phyloP scores from a whole-genome alignment of 2,329 filamentous ascomycete genomes.

The Fusarium globosum region DNA sequence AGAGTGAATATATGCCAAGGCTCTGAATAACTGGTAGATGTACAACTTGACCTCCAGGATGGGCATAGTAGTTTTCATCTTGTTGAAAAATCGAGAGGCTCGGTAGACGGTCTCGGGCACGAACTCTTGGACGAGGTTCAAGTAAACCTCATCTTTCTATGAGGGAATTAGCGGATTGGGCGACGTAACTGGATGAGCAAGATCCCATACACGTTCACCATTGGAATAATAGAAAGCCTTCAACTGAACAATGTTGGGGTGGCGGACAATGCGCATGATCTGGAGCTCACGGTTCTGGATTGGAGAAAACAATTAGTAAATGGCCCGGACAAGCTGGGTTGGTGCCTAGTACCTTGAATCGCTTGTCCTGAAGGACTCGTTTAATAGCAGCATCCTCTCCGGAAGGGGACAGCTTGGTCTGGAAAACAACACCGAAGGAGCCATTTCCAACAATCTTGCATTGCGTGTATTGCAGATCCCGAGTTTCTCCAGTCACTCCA shows the following conservation, averaged over 20 bases:
- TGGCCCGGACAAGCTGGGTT: not conserved
- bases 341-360: constrained; percentile 83
- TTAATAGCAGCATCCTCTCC: constrained; percentile 99
- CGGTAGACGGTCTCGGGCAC: constrained; percentile 98
- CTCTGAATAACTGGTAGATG: constrained; percentile 99
- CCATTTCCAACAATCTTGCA: constrained; percentile 99
- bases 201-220: constrained; percentile 83
- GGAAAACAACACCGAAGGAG: constrained; percentile 98
- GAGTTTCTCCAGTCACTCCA: constrained; percentile 94
- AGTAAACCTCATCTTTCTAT: constrained; percentile 97
- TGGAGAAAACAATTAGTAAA: constrained; percentile 26
- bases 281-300: constrained; percentile 95
- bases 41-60: constrained; percentile 99
- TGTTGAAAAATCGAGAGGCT: constrained; percentile 98
- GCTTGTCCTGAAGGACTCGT: constrained; percentile 97
- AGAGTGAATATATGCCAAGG: constrained; percentile 97
- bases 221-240: constrained; percentile 99
- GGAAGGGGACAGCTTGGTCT: constrained; percentile 97
- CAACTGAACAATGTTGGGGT: constrained; percentile 98
- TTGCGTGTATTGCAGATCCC: constrained; percentile 97
- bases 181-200: not conserved
- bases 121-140: constrained; percentile 97
- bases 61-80: constrained; percentile 99
- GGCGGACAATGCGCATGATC: constrained; percentile 99
- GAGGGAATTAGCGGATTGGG: constrained; percentile 27